Percentiles rank a stretch among this genome's conserved stretches.
Evolutionary conservation across 352 stramenopile genomes (phyloP).

Genomic region (Bremia lactucae): DNA sequence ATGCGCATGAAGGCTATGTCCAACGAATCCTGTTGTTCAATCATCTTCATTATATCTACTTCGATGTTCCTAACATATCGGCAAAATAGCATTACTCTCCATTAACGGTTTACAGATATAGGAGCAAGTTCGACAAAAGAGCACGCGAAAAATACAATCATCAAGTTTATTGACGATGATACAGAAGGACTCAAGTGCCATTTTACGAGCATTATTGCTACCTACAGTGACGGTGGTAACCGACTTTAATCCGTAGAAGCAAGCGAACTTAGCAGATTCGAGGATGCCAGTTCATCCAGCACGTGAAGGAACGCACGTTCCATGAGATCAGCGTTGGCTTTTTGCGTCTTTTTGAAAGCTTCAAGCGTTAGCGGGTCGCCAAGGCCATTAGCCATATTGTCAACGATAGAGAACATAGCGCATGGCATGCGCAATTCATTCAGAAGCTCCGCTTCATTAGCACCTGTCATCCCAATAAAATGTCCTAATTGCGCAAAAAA

Average conservation of each 20-base stretch:
- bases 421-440: conserved; percentile 78
- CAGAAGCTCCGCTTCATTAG: conserved; percentile 78
- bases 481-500: conserved; percentile 83
- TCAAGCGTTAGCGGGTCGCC: conserved; percentile 69
- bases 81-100: no score
- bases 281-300: conserved; percentile 36
- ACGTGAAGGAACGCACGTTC: conserved; percentile 51
- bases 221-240: no score
- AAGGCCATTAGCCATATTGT: conserved; percentile 84
- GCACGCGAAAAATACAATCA: no score
- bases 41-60: no score
- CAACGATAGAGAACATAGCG: conserved; percentile 81
- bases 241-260: no score
- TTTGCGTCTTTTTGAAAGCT: conserved; percentile 71
- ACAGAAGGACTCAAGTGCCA: no score
- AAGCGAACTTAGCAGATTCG: conserved; percentile 24
- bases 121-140: no score
- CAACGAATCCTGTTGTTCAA: conserved; percentile 6
- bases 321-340: conserved; percentile 58
- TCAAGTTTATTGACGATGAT: no score
- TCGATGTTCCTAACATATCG: no score
- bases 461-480: conserved; percentile 83
- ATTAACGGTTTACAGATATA: no score
- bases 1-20: conserved; percentile 63
- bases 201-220: no score